Evolutionary conservation across 2,329 filamentous ascomycete species (phyloP).

Genomic region (Alternaria conjuncta): DNA sequence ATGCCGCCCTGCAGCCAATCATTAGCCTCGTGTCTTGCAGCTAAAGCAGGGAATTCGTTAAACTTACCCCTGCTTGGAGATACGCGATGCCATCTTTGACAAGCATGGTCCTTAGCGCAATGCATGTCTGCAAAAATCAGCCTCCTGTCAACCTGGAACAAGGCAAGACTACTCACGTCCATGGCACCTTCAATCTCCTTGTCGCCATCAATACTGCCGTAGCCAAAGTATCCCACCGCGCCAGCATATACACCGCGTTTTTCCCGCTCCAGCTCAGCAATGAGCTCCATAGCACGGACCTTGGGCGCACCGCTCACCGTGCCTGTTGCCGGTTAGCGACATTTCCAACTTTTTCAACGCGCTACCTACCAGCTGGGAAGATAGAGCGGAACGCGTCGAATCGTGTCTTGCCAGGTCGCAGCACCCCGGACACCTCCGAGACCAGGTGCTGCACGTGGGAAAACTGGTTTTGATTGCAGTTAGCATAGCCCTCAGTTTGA

Average conservation of each 20-base stretch:
- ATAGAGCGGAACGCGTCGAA: constrained; percentile 97
- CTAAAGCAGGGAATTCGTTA: constrained; percentile 27
- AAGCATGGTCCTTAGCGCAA: constrained; percentile 88
- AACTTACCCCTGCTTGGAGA: constrained; percentile 84
- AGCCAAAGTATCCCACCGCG: constrained; percentile 96
- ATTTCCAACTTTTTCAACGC: constrained; percentile 12
- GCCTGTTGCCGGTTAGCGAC: constrained; percentile 23
- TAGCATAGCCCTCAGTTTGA: constrained; percentile 7
- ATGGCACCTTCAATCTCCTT: constrained; percentile 78
- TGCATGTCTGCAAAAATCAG: constrained; percentile 58
- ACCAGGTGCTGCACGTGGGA: constrained; percentile 97
- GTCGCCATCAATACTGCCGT: constrained; percentile 71
- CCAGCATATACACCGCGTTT: constrained; percentile 96
- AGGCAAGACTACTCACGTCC: constrained; percentile 62
- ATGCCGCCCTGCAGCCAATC: constrained; percentile 41
- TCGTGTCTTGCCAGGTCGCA: constrained; percentile 81
- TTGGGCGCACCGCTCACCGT: constrained; percentile 96
- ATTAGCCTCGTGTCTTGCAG: constrained; percentile 20
- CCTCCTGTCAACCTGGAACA: constrained; percentile 21
- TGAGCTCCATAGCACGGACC: constrained; percentile 95
- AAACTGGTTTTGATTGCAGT: constrained; percentile 61
- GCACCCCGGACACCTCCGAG: constrained; percentile 90
- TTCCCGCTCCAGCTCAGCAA: constrained; percentile 90
- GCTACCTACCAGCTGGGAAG: constrained; percentile 78
- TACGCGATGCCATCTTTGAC: constrained; percentile 91